phyloP scores from a whole-genome alignment of 306 rosid species.

The Senna tora region DNA sequence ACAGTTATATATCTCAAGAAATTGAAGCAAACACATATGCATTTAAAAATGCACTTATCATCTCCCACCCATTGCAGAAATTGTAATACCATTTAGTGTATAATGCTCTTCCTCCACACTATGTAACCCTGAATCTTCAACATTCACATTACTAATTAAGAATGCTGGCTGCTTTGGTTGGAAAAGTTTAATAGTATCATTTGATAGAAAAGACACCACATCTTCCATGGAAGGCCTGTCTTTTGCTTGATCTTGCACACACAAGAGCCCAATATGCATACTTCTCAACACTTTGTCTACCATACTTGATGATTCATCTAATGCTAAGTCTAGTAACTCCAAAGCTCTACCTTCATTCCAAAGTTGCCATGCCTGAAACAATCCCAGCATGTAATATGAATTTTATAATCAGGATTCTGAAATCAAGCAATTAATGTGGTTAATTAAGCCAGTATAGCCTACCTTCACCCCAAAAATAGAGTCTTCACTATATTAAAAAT shows the following conservation, averaged over 20 bases:
- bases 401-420: no score
- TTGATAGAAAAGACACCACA: background rate
- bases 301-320: background rate
- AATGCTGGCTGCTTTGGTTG: conserved; percentile 30
- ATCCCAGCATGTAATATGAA: no score
- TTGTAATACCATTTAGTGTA: conserved; percentile 19
- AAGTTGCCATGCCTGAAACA: background rate
- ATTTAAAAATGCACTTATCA: background rate
- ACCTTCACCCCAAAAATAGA: no score
- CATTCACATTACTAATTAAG: background rate
- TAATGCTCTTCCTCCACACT: background rate
- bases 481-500: no score
- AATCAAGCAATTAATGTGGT: no score
- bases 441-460: no score
- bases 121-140: background rate
- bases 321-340: background rate
- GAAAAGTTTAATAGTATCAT: conserved; percentile 22
- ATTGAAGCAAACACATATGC: background rate
- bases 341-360: conserved; percentile 28
- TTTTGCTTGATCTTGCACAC: no score
- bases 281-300: conserved; percentile 16
- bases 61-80: conserved; percentile 25
- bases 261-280: conserved; percentile 39
- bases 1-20: background rate
- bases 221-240: no score